Percentiles rank a stretch among this genome's conserved stretches.
These are phyloP conservation scores for Leptographium wingfieldii DNA, from an alignment of 2,329 filamentous ascomycete species.

Conservation along the genomic window DNA sequence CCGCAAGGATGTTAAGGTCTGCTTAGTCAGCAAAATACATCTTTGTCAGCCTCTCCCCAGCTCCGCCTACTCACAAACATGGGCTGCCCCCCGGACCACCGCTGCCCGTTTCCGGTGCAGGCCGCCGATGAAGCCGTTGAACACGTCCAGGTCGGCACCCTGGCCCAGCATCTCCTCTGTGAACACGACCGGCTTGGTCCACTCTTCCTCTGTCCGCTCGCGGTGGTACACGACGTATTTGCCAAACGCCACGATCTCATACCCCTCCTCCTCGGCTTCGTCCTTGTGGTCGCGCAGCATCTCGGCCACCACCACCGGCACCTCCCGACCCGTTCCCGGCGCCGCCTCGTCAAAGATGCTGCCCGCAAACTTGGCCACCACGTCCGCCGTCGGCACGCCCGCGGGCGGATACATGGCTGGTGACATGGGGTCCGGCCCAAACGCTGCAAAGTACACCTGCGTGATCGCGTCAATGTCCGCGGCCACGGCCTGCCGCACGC, in stretches of 20 bases:
- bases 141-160: conserved; percentile 12
- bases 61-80: conserved; percentile 13
- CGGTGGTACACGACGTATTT: conserved; percentile 15
- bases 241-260: conserved; percentile 18
- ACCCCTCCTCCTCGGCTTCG: conserved; percentile 2
- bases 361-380: conserved; percentile 9
- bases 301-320: conserved; percentile 16
- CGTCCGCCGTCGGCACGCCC: conserved; percentile 10
- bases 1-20: conserved; percentile 17
- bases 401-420: conserved; percentile 14
- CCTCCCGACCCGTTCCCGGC: conserved; percentile 1
- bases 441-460: conserved; percentile 14
- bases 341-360: conserved; percentile 7
- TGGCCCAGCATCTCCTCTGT: conserved; percentile 14
- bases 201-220: conserved; percentile 15
- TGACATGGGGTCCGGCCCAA: conserved; percentile 13
- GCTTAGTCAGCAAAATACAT: not conserved
- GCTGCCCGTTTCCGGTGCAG: conserved; percentile 11
- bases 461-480: conserved; percentile 12
- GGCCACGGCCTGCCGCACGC: conserved; percentile 13
- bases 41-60: not conserved
- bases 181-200: conserved; percentile 10
- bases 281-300: conserved; percentile 6
- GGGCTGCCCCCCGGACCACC: conserved; percentile 14
- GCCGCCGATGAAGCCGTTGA: conserved; percentile 16